A percentile compares a stretch with the other conserved stretches of the same genome.
phyloP scores from a whole-genome alignment of 2,329 filamentous ascomycete species.

The Lomentospora prolificans region DNA sequence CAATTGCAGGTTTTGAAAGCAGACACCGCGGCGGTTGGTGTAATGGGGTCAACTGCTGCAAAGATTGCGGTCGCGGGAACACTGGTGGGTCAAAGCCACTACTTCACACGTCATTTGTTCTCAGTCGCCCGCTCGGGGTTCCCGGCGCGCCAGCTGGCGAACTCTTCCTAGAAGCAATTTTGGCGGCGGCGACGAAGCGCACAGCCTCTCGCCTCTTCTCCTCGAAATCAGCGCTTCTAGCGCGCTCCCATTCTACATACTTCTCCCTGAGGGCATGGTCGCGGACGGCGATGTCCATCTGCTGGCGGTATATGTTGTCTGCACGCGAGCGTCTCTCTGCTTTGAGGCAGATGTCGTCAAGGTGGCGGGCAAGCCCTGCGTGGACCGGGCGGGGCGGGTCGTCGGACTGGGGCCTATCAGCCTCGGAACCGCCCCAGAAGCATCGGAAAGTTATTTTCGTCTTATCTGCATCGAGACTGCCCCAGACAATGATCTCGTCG shows the following conservation, averaged over 20 bases:
- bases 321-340: conserved; percentile 35
- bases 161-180: conserved; percentile 17
- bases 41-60: too few species aligned
- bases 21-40: too few species aligned
- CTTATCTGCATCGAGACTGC: conserved; percentile 25
- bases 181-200: conserved; percentile 24
- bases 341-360: conserved; percentile 38
- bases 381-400: conserved; percentile 36
- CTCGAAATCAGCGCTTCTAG: conserved; percentile 41
- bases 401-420: conserved; percentile 29
- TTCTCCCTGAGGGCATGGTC: conserved; percentile 33
- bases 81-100: too few species aligned
- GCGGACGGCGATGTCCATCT: conserved; percentile 30
- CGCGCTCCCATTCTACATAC: conserved; percentile 35
- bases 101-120: too few species aligned
- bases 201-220: conserved; percentile 34
- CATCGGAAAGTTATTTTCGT: conserved; percentile 43
- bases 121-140: neutral
- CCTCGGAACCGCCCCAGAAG: conserved; percentile 45
- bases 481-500: conserved; percentile 67
- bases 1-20: too few species aligned
- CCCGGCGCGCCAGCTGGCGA: conserved; percentile 16
- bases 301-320: conserved; percentile 27
- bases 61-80: too few species aligned
- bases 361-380: conserved; percentile 27